A percentile compares a stretch with the other conserved stretches of the same genome.
Conservation (phyloP, 2,329 filamentous ascomycete species). For the Talaromyces pinophilus region DNA sequence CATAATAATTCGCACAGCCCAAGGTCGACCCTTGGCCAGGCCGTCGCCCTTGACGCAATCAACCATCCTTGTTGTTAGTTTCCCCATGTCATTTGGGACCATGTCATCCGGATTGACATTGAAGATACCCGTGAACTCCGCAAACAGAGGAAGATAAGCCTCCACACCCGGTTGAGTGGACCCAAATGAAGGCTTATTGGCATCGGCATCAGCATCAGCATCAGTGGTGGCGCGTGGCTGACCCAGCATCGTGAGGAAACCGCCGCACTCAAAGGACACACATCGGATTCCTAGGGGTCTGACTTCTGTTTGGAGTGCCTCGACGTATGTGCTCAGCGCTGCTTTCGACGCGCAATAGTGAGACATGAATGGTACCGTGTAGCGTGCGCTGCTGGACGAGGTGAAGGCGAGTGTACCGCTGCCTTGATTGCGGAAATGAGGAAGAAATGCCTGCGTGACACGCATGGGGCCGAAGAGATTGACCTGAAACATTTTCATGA, state of each 20-base stretch:
- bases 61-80: constrained; percentile 7
- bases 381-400: constrained; percentile 38
- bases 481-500: constrained; percentile 36
- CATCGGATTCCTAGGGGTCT: constrained; percentile 4
- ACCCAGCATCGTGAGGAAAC: constrained; percentile 6
- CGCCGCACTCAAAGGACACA: constrained; percentile 3
- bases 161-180: not conserved
- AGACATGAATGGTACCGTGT: constrained; percentile 29
- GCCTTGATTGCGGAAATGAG: constrained; percentile 37
- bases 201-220: not conserved
- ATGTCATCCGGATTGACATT: constrained; percentile 1
- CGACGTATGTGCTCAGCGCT: constrained; percentile 9
- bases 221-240: not conserved
- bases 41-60: constrained; percentile 5
- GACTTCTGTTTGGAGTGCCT: constrained; percentile 4
- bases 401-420: constrained; percentile 42
- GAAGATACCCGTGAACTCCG: constrained; percentile 6
- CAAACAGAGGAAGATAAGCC: constrained; percentile 1
- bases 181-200: not conserved
- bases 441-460: constrained; percentile 39
- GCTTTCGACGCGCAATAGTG: constrained; percentile 42
- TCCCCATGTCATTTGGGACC: constrained; percentile 5
- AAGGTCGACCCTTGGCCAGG: constrained; percentile 10
- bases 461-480: constrained; percentile 45
- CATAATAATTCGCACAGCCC: constrained; percentile 1